A percentile compares a stretch with the other conserved stretches of the same genome.
phyloP scores from a whole-genome alignment of 1,284 basidiomycete species.

The Malassezia dermatis region DNA sequence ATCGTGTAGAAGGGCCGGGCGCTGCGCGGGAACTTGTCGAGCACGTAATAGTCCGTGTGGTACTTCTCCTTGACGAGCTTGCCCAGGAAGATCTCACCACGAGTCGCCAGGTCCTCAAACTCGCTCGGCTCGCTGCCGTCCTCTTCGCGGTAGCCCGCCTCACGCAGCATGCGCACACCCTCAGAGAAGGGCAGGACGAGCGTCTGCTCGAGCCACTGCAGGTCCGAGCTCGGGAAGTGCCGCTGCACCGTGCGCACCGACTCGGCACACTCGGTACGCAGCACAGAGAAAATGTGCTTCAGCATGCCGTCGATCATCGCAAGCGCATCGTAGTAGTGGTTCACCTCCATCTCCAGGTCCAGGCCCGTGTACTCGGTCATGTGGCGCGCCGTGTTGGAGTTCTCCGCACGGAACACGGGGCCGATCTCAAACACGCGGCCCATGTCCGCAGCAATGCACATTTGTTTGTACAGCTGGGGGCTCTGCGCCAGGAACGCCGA shows the following conservation, averaged over 20 bases:
- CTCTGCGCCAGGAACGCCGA: conserved; percentile 39
- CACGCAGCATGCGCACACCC: conserved; percentile 62
- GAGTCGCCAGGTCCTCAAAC: conserved; percentile 53
- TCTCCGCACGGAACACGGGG: conserved; percentile 44
- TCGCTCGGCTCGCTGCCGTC: conserved; percentile 32
- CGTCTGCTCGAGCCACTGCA: conserved; percentile 49
- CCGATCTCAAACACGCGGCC: conserved; percentile 43
- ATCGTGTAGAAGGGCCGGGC: conserved; percentile 78
- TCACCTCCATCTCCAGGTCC: conserved; percentile 43
- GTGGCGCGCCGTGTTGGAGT: conserved; percentile 43
- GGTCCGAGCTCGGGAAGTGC: conserved; percentile 32
- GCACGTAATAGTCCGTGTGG: conserved; percentile 62
- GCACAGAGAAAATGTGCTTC: conserved; percentile 34
- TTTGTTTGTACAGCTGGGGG: conserved; percentile 44
- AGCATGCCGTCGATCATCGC: conserved; percentile 38
- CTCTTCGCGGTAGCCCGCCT: conserved; percentile 42
- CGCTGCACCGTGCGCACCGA: conserved; percentile 29
- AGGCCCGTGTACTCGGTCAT: conserved; percentile 44
- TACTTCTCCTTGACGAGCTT: conserved; percentile 80
- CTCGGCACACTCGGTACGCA: conserved; percentile 23
- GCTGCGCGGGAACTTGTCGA: conserved; percentile 54
- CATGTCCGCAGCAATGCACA: conserved; percentile 41
- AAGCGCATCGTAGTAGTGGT: conserved; percentile 42
- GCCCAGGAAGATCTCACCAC: conserved; percentile 84
- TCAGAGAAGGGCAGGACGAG: conserved; percentile 66